Conservation (phyloP, 305 asterid species). For the Fraxinus baroniana region DNA sequence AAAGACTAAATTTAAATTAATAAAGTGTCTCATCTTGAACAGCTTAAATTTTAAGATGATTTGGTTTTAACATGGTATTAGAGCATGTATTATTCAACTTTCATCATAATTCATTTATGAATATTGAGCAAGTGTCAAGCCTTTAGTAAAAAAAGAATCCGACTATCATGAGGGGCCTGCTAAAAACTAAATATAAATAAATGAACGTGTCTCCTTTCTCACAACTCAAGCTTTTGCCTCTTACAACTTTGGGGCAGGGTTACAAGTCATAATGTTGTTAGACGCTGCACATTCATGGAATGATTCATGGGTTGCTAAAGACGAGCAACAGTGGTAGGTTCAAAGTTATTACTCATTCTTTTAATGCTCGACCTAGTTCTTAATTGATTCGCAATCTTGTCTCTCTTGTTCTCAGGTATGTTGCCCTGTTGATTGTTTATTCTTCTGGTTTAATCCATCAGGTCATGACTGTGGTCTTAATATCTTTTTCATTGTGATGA, state of each 20-base stretch:
- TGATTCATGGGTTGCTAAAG: conserved; percentile 95
- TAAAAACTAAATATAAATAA: too few species aligned
- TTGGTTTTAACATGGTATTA: background rate
- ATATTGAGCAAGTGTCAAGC: background rate
- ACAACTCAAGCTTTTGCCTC: background rate
- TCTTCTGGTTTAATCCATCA: conserved; percentile 95
- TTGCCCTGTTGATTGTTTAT: conserved; percentile 72
- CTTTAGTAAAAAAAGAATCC: background rate
- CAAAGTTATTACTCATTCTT: conserved; percentile 14
- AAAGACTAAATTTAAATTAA: background rate
- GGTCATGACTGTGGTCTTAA: conserved; percentile 91
- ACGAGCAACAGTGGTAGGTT: conserved; percentile 80
- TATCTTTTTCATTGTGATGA: conserved; percentile 81
- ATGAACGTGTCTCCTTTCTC: background rate
- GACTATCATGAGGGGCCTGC: background rate
- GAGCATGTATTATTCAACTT: background rate
- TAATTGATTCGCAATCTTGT: conserved; percentile 23
- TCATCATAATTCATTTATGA: background rate
- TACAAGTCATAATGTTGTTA: conserved; percentile 70
- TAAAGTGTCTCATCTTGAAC: background rate
- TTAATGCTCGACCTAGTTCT: conserved; percentile 1
- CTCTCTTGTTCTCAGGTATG: conserved; percentile 53
- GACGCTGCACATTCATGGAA: conserved; percentile 95
- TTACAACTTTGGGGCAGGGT: conserved; percentile 72
- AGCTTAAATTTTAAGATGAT: background rate